A percentile compares a stretch with the other conserved stretches of the same genome.
phyloP scores from a whole-genome alignment of 371 early-diverging fungal species.

The Zychaea mexicana region DNA sequence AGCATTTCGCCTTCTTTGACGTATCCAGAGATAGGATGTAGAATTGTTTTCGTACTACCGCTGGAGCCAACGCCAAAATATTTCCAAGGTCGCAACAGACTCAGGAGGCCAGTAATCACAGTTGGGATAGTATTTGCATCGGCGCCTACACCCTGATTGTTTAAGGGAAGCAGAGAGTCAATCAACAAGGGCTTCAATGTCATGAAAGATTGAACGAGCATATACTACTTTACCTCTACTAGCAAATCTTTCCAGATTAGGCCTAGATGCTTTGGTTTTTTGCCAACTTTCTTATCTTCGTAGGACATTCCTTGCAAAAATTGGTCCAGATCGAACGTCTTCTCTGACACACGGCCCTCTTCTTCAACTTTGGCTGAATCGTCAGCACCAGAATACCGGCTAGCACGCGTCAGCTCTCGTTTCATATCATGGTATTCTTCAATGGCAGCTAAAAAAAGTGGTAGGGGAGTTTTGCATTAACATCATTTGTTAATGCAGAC shows the following conservation, averaged over 20 bases:
- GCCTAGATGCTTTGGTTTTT: constrained; percentile 34
- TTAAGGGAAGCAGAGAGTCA: not conserved
- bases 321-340: constrained; percentile 19
- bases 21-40: constrained; percentile 36
- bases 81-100: constrained; percentile 9
- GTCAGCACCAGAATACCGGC: not conserved
- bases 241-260: constrained; percentile 34
- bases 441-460: constrained; percentile 15
- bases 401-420: constrained; percentile 13
- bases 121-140: constrained; percentile 25
- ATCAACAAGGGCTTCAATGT: too few species aligned
- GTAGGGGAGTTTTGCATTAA: not conserved
- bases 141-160: constrained; percentile 8
- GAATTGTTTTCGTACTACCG: constrained; percentile 17
- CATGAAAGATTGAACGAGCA: too few species aligned
- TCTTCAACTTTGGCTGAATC: constrained; percentile 1
- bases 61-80: constrained; percentile 11
- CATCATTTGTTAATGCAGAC: constrained; percentile 57
- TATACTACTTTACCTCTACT: constrained; percentile 40
- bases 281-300: constrained; percentile 16
- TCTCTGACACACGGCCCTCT: constrained; percentile 12
- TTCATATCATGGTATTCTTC: constrained; percentile 17
- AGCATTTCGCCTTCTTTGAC: constrained; percentile 55
- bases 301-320: constrained; percentile 14
- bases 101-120: constrained; percentile 5